Conservation (phyloP, 352 stramenopile genomes). For the Globisporangium radiosum region DNA sequence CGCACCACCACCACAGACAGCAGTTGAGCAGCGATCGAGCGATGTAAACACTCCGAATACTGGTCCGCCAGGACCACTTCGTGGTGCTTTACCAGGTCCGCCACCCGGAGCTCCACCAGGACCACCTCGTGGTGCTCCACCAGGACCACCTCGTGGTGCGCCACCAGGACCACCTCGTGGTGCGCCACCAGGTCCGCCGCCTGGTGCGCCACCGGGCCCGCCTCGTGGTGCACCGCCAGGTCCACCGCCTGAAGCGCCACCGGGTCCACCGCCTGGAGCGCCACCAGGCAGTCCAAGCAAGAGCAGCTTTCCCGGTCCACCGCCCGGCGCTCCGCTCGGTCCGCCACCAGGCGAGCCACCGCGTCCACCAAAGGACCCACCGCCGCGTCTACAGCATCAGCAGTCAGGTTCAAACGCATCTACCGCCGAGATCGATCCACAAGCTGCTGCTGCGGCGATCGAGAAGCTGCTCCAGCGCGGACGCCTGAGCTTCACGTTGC, state of each 20-base stretch:
- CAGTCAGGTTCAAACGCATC: not conserved
- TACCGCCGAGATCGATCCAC: not conserved
- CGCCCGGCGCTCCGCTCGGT: conserved; percentile 35
- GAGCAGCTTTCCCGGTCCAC: conserved; percentile 19
- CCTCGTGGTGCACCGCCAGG: conserved; percentile 20
- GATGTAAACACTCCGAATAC: conserved; percentile 1
- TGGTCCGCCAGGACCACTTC: too few relatives aligned
- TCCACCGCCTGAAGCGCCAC: conserved; percentile 12
- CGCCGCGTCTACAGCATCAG: conserved; percentile 10
- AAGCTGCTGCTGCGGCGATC: conserved; percentile 11
- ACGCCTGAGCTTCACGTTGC: conserved; percentile 59
- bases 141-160: conserved; percentile 19
- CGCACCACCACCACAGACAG: not conserved
- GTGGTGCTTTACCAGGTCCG: not conserved
- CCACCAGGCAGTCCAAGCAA: conserved; percentile 13
- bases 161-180: conserved; percentile 22
- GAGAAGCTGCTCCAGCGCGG: conserved; percentile 57
- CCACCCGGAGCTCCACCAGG: conserved; percentile 11
- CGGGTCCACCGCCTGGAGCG: conserved; percentile 14
- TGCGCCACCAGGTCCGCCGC: conserved; percentile 24
- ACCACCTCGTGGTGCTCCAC: conserved; percentile 1
- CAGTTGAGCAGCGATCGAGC: not conserved
- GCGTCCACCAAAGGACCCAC: conserved; percentile 40
- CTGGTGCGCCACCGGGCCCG: conserved; percentile 20
- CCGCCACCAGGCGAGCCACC: conserved; percentile 43